Conservation (phyloP, 2,329 filamentous ascomycete genomes). For the Calonectria pteridis region DNA sequence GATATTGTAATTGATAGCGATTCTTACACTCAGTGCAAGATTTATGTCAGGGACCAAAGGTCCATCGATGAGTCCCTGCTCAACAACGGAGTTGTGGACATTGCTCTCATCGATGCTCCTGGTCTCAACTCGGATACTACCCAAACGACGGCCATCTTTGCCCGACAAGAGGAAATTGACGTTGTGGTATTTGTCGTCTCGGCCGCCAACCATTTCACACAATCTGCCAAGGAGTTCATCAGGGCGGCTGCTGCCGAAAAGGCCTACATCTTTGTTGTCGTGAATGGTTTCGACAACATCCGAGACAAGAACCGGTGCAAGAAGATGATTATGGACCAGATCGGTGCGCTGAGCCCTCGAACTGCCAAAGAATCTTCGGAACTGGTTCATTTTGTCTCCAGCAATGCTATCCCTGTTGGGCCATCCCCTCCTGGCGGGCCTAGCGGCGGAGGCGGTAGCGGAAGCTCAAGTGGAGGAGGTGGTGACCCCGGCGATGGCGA, state of each 20-base stretch:
- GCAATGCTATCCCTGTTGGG: constrained; percentile 88
- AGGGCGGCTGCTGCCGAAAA: constrained; percentile 96
- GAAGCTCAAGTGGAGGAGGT: constrained; percentile 65
- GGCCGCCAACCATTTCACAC: constrained; percentile 96
- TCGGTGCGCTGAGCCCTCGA: constrained; percentile 86
- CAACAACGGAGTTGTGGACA: constrained; percentile 98
- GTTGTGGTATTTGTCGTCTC: constrained; percentile 99
- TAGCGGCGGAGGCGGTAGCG: constrained; percentile 66
- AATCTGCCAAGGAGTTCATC: constrained; percentile 98
- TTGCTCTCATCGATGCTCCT: constrained; percentile 95
- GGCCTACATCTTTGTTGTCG: constrained; percentile 98
- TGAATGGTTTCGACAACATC: constrained; percentile 97
- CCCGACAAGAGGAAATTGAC: constrained; percentile 97
- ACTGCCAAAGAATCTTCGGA: constrained; percentile 94
- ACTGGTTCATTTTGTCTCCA: constrained; percentile 97
- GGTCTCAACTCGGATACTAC: constrained; percentile 96
- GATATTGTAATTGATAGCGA: constrained; percentile 91
- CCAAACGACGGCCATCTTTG: constrained; percentile 97
- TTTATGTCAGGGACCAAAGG: constrained; percentile 92
- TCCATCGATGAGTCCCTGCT: constrained; percentile 92
- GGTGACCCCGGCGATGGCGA: constrained; percentile 69
- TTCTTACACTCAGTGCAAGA: constrained; percentile 93
- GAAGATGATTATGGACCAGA: constrained; percentile 92
- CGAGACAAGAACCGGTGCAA: constrained; percentile 91
- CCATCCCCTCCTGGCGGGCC: constrained; percentile 69